Percentiles rank a stretch among this genome's conserved stretches.
Evolutionary conservation across 2,329 filamentous ascomycete genomes (phyloP).

Genomic region (Davidsoniella neocaledoniae): DNA sequence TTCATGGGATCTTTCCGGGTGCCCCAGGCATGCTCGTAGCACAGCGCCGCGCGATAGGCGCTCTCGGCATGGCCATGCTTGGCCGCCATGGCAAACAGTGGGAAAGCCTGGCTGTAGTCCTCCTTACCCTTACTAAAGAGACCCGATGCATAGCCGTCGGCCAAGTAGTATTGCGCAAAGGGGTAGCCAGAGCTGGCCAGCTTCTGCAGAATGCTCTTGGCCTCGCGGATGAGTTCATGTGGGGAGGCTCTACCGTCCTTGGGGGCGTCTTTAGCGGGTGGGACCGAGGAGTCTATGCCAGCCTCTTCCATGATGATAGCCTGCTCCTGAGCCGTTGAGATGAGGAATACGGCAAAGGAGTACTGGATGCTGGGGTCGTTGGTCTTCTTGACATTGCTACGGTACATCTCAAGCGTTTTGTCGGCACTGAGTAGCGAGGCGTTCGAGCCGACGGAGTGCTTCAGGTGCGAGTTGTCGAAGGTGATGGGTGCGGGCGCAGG

Average conservation of each 20-base stretch:
- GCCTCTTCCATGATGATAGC: constrained; percentile 36
- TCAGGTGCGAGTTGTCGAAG: constrained; percentile 68
- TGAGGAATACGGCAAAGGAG: constrained; percentile 88
- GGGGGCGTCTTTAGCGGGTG: constrained; percentile 14
- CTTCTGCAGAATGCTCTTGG: constrained; percentile 73
- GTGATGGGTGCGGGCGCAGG: constrained; percentile 48
- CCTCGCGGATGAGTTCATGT: constrained; percentile 64
- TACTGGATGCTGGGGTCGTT: constrained; percentile 82
- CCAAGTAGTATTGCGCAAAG: constrained; percentile 95
- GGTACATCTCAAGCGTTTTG: constrained; percentile 95
- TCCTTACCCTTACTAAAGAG: constrained; percentile 89
- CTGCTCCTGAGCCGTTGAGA: constrained; percentile 72
- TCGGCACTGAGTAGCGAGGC: constrained; percentile 80
- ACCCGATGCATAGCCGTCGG: constrained; percentile 83
- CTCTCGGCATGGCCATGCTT: constrained; percentile 97
- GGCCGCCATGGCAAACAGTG: constrained; percentile 78
- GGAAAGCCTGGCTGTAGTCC: constrained; percentile 82
- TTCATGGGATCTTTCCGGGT: constrained; percentile 79
- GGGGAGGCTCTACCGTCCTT: constrained; percentile 32
- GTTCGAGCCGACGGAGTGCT: constrained; percentile 67
- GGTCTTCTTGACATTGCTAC: constrained; percentile 92
- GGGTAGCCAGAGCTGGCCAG: constrained; percentile 80
- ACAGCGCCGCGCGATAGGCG: constrained; percentile 79
- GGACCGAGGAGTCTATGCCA: constrained; percentile 16
- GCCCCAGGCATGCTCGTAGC: constrained; percentile 98